Conservation (phyloP, 1,139 yeast genomes). For the Pichia sp. region DNA sequence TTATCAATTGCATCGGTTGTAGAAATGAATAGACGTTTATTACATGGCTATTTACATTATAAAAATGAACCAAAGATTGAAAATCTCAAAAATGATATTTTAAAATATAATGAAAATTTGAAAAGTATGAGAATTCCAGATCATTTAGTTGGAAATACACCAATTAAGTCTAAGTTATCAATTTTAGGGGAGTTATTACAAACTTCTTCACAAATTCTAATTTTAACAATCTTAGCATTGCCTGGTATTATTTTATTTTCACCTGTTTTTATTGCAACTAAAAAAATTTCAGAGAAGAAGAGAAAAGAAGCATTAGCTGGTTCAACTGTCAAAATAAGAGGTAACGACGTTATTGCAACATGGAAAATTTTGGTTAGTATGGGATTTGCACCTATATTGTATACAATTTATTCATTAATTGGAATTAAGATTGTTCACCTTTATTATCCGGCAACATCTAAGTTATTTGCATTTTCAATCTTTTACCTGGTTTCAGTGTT, state of each 20-base stretch:
- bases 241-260: slow-evolving; percentile 84
- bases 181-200: slow-evolving; percentile 43
- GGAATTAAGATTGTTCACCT: slow-evolving; percentile 43
- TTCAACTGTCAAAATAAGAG: slow-evolving; percentile 84
- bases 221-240: slow-evolving; percentile 57
- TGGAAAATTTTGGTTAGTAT: slow-evolving; percentile 91
- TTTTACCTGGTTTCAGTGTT: slow-evolving; percentile 55
- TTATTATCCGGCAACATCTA: slow-evolving; percentile 30
- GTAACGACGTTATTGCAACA: slow-evolving; percentile 89
- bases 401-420: slow-evolving; percentile 68
- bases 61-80: slow-evolving; percentile 67
- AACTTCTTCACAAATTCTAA: slow-evolving; percentile 47
- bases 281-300: slow-evolving; percentile 61
- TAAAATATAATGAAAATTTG: slow-evolving; percentile 62
- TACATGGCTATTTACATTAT: slow-evolving; percentile 69
- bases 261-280: slow-evolving; percentile 81
- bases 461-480: slow-evolving; percentile 36
- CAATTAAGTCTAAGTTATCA: slow-evolving; percentile 35
- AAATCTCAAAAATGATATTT: slow-evolving; percentile 52
- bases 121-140: slow-evolving; percentile 74
- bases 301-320: slow-evolving; percentile 78
- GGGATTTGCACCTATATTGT: slow-evolving; percentile 83
- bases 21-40: slow-evolving; percentile 82
- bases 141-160: slow-evolving; percentile 74
- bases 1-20: slow-evolving; percentile 79